Base-by-base conservation (phyloP, 148 eudicot species). In the Amaranthus palmeri region DNA sequence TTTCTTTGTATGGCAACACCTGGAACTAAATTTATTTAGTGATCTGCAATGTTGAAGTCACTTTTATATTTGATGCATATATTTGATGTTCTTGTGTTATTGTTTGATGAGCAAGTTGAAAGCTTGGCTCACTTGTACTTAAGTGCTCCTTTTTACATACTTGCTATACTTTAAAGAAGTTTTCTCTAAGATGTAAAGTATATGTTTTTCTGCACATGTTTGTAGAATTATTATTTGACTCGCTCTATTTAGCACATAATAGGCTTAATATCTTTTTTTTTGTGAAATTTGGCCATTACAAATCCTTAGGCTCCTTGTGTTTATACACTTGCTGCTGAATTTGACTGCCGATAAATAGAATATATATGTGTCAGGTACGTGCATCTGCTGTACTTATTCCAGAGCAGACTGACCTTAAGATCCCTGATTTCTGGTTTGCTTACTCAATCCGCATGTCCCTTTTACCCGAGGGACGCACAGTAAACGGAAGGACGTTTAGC, bases 381-480 rank as follows among this genome's bases (percentile, higher is more conserved):
- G 92, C 97, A 61, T 95, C 99, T 72, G 86, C 96, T 76, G 85
- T 88, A 75, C 75, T 95, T 59, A 81, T 88, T 49, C 99, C 97
- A 4, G 99, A 95, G 84, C 75, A 40, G 74, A 83, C 89, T 80
- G 74, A 82, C 73, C 83, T 76, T 56, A 62, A 61, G 51, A 58
- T 13, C 54, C 68, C 70, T 3, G 61, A 59, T 45, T 87, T 72
- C 52, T 63, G 52, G 57, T 95, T 91, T 81, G 85, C 88, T 61
- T 95, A 95, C 74, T 95, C 99, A 55, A 77, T 95, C 36, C 96
- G 97, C 62, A 79, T 91, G 86, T 89, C 93, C 69, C 92, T 95
- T 68, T 72, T 78, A 70, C 93, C 96, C 9, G 88, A 83, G 78
- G 97, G 97, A 45, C 91, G 98, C 73, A 71, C 68, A 46, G 62